These are phyloP conservation scores for Termitomyces sp. DNA, from an alignment of 768 basidiomycete genomes.

Conservation along the genomic window DNA sequence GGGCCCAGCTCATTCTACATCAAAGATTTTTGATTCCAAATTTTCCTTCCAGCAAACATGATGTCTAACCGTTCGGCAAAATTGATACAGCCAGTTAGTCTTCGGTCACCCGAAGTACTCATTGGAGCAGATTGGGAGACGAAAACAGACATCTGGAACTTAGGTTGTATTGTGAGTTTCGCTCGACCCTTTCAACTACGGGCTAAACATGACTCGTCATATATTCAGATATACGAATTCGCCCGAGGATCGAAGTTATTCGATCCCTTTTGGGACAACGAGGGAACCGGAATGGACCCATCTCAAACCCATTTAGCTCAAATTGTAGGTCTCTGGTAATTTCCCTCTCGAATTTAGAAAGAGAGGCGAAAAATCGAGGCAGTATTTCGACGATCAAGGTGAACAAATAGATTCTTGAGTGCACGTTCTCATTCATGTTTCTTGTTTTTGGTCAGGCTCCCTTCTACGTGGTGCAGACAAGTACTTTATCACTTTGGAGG, in stretches of 20 bases:
- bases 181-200: background rate
- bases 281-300: background rate
- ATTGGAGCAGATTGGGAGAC: background rate
- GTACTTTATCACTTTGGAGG: background rate
- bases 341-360: background rate
- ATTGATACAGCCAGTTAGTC: background rate
- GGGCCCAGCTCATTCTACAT: background rate
- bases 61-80: background rate
- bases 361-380: background rate
- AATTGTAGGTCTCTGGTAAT: background rate
- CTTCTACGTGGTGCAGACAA: background rate
- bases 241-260: background rate
- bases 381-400: background rate
- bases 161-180: background rate
- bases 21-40: background rate
- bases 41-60: background rate
- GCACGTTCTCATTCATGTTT: background rate
- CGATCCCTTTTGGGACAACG: background rate
- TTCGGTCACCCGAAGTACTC: background rate
- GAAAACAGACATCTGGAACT: constrained; percentile 4
- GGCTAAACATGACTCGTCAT: background rate
- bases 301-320: background rate
- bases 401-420: background rate
- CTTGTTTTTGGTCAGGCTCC: background rate
- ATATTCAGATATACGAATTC: background rate